phyloP scores from a whole-genome alignment of 352 stramenopile species.

The Globisporangium paroecandrum region DNA sequence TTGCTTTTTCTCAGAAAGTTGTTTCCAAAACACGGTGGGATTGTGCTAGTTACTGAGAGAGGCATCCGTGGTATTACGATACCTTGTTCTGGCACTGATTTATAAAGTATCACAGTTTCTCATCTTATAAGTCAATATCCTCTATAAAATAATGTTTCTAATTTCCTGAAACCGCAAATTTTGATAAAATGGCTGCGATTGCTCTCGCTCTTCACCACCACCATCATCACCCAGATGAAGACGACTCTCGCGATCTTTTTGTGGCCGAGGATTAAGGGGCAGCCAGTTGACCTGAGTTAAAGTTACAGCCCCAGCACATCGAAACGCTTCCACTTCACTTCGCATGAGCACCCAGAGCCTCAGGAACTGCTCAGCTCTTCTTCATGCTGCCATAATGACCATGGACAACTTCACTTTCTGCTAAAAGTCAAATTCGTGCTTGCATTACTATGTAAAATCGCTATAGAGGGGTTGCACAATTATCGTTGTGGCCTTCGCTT shows the following conservation, averaged over 20 bases:
- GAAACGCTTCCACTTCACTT: background rate
- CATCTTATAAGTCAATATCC: background rate
- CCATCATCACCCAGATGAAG: too few relatives aligned
- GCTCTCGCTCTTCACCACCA: too few relatives aligned
- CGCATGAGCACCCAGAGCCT: background rate
- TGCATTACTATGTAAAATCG: background rate
- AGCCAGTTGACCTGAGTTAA: background rate
- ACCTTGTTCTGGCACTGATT: slow-evolving; percentile 15
- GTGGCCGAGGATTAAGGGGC: too few relatives aligned
- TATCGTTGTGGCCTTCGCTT: background rate
- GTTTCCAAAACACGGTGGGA: background rate
- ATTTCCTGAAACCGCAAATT: background rate
- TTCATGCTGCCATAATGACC: too few relatives aligned
- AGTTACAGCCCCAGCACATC: background rate
- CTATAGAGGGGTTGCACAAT: background rate
- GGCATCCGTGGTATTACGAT: background rate
- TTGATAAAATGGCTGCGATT: too few relatives aligned
- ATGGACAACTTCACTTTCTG: too few relatives aligned
- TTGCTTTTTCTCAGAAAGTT: background rate
- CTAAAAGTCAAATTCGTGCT: too few relatives aligned
- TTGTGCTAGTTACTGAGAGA: background rate
- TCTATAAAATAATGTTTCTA: background rate
- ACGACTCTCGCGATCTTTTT: too few relatives aligned
- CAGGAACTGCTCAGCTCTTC: too few relatives aligned
- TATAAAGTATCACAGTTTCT: slow-evolving; percentile 1